Conservation (phyloP, 768 basidiomycete species). For the Podaxis rugospora region DNA sequence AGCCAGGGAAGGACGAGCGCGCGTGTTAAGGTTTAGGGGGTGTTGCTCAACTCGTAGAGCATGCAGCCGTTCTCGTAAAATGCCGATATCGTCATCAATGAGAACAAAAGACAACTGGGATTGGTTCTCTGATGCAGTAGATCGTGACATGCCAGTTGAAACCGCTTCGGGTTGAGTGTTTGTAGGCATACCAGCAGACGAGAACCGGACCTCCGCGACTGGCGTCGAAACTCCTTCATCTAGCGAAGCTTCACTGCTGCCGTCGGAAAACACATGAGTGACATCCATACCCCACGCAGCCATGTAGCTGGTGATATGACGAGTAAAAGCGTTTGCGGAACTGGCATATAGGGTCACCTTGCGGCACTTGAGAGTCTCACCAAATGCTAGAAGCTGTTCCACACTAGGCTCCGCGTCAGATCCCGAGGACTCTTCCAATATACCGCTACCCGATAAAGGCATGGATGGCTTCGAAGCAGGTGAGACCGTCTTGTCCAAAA, state of each 20-base stretch:
- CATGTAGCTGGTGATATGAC: conserved; percentile 89
- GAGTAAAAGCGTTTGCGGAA: conserved; percentile 85
- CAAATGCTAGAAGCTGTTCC: conserved; percentile 73
- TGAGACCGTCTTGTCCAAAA: conserved; percentile 56
- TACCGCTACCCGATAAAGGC: conserved; percentile 2
- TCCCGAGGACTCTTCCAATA: conserved; percentile 46
- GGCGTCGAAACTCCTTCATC: conserved; percentile 1
- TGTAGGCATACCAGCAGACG: background rate
- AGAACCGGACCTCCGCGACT: conserved; percentile 4
- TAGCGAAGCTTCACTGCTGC: conserved; percentile 18
- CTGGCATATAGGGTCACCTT: conserved; percentile 82
- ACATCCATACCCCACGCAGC: conserved; percentile 96
- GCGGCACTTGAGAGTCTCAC: conserved; percentile 78
- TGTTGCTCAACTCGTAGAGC: conserved; percentile 56
- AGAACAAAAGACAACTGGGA: conserved; percentile 61
- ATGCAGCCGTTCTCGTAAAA: conserved; percentile 72
- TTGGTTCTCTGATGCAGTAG: conserved; percentile 11
- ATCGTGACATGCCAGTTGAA: conserved; percentile 19
- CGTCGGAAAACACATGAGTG: conserved; percentile 66
- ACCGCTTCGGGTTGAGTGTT: conserved; percentile 11
- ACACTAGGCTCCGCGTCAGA: conserved; percentile 72
- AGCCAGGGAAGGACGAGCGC: conserved; percentile 59
- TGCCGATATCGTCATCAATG: conserved; percentile 87
- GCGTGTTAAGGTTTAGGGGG: conserved; percentile 28
- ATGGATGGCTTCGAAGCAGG: conserved; percentile 17